A percentile compares a stretch with the other conserved stretches of the same genome.
Conservation (phyloP, 805 yeast genomes). For the Wickerhamomyces sydowiorum region DNA sequence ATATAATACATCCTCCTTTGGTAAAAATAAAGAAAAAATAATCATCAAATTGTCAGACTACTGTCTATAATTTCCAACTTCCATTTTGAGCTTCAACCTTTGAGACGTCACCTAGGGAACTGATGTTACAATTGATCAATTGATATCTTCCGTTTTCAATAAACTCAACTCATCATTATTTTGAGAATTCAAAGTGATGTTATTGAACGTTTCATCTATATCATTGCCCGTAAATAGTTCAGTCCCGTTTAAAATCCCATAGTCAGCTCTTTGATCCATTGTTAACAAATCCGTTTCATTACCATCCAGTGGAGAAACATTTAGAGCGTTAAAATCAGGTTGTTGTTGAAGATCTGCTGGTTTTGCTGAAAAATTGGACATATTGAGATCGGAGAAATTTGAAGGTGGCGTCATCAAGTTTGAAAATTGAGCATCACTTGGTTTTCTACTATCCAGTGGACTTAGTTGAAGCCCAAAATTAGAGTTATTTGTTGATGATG, state of each 20-base stretch:
- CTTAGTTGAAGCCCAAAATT: no score
- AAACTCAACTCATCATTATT: no score
- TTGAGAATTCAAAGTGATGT: neutral
- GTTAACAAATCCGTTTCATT: neutral
- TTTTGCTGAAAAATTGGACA: no score
- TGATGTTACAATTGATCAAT: no score
- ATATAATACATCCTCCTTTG: no score
- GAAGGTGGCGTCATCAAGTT: constrained; percentile 18
- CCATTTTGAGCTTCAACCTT: no score
- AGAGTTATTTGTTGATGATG: constrained; percentile 19
- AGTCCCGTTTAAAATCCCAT: neutral
- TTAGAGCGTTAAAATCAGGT: constrained; percentile 5
- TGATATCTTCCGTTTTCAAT: no score
- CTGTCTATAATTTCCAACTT: no score
- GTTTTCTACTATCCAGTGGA: constrained; percentile 12
- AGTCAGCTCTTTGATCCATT: neutral
- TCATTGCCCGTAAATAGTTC: neutral
- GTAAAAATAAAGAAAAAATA: no score
- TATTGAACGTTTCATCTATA: neutral
- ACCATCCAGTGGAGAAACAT: constrained; percentile 16
- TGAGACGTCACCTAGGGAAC: no score
- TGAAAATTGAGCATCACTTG: constrained; percentile 5
- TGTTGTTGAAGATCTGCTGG: neutral
- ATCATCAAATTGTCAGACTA: no score
- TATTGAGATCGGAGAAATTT: constrained; percentile 11